Evolutionary conservation across 345 rosid species (phyloP).

Genomic region (Pseudoturritis turrita): DNA sequence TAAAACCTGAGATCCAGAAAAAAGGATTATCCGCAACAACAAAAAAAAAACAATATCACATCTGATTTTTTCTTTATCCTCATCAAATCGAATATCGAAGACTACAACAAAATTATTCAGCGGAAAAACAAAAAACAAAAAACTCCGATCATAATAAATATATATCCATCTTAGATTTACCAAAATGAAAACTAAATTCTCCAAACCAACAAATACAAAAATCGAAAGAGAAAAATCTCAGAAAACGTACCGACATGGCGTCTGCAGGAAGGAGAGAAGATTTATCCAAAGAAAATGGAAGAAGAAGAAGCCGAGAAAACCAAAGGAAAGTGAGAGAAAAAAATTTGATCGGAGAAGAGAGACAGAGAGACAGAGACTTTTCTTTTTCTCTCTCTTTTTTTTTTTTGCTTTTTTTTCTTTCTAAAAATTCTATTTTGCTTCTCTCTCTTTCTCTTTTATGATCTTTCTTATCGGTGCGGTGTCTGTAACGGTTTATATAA

Average conservation of each 20-base stretch:
- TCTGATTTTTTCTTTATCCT: not conserved
- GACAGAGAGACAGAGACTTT: constrained; percentile 20
- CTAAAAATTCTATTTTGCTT: constrained; percentile 13
- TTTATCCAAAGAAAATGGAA: constrained; percentile 17
- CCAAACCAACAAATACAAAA: constrained; percentile 9
- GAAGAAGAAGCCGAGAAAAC: constrained; percentile 33
- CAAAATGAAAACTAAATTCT: constrained; percentile 5
- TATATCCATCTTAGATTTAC: not conserved
- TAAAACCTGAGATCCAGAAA: constrained; percentile 20
- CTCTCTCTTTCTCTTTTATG: constrained; percentile 9
- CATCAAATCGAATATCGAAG: not conserved
- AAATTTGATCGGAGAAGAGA: constrained; percentile 22
- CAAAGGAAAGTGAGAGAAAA: constrained; percentile 34
- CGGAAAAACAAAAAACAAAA: not conserved
- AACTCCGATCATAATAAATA: not conserved
- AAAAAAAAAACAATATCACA: not conserved
- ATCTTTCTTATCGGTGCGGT: constrained; percentile 3
- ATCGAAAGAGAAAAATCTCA: not conserved
- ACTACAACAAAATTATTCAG: not conserved
- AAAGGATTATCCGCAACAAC: not conserved
- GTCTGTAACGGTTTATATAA: constrained; percentile 29
- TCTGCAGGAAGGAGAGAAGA: constrained; percentile 20
- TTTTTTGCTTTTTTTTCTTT: not conserved
- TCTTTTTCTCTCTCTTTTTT: not conserved
- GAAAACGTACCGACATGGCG: constrained; percentile 31